phyloP scores from a whole-genome alignment of 129 eudicot genomes.

The Artemisia tridentata region DNA sequence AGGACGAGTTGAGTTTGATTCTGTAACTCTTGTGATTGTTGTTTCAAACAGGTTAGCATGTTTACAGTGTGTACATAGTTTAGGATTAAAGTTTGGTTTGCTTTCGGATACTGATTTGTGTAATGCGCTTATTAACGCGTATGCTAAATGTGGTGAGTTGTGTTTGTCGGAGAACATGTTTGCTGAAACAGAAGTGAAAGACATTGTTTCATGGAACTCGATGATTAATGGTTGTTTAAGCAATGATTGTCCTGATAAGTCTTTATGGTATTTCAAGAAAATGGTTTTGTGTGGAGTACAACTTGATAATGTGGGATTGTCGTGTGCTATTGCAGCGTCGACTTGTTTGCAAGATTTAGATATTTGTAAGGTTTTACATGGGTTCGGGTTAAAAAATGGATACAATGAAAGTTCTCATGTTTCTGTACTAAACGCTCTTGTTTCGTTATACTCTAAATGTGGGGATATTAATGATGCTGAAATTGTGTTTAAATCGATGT shows the following conservation, averaged over 20 bases:
- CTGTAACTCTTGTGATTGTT: constrained; percentile 48
- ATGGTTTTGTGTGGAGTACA: constrained; percentile 38
- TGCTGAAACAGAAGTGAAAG: constrained; percentile 37
- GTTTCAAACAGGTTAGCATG: constrained; percentile 35
- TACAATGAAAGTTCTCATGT: constrained; percentile 28
- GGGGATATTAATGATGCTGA: constrained; percentile 42
- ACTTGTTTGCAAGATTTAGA: constrained; percentile 38
- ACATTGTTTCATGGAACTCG: constrained; percentile 58
- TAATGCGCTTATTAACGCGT: constrained; percentile 51
- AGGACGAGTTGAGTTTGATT: constrained; percentile 50
- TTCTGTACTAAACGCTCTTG: constrained; percentile 59
- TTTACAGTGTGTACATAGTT: constrained; percentile 42
- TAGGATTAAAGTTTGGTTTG: constrained; percentile 49
- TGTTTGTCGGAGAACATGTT: constrained; percentile 48
- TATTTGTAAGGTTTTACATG: constrained; percentile 45
- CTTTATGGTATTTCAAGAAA: constrained; percentile 44
- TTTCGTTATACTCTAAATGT: constrained; percentile 56
- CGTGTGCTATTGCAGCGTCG: constrained; percentile 58
- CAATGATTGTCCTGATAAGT: constrained; percentile 41
- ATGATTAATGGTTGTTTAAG: constrained; percentile 50
- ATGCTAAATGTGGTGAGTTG: constrained; percentile 54
- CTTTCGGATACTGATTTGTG: constrained; percentile 34
- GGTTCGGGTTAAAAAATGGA: constrained; percentile 48
- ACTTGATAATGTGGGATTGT: constrained; percentile 50
- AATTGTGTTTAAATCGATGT: constrained; percentile 34